These are phyloP conservation scores for Houttuynia cordata DNA, from an alignment of 164 flowering plant genomes.

Conservation along the genomic window DNA sequence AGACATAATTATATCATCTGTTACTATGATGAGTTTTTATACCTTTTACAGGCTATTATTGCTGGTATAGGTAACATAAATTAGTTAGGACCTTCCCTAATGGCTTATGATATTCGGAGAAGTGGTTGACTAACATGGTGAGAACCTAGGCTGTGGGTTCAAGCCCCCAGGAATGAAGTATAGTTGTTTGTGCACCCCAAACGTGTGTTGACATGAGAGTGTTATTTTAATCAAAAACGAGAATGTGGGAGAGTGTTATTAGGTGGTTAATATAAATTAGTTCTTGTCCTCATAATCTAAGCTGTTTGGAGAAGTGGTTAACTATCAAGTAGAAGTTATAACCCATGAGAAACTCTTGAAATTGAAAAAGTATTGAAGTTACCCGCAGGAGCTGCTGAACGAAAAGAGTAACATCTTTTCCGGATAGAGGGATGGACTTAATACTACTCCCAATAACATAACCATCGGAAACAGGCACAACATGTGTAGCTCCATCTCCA, in stretches of 20 bases:
- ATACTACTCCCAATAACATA: conserved; percentile 98
- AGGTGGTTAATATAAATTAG: too few relatives aligned
- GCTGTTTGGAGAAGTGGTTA: too few relatives aligned
- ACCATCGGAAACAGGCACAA: conserved; percentile 98
- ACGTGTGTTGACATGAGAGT: too few relatives aligned
- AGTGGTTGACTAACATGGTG: neutral
- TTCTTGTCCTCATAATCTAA: too few relatives aligned
- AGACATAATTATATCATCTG: neutral
- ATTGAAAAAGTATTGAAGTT: conserved; percentile 3
- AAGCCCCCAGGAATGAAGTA: too few relatives aligned
- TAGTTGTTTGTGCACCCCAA: too few relatives aligned
- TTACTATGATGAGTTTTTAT: neutral
- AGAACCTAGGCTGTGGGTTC: neutral
- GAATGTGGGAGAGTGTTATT: too few relatives aligned
- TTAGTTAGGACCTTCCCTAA: neutral
- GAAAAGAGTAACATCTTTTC: conserved; percentile 89
- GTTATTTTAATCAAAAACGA: too few relatives aligned
- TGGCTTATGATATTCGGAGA: neutral
- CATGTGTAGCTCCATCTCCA: conserved; percentile 93
- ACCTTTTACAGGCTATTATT: neutral
- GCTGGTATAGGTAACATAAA: neutral
- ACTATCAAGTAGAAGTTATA: too few relatives aligned
- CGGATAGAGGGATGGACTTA: conserved; percentile 82
- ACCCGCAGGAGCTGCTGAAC: conserved; percentile 95
- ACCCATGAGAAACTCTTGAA: neutral